Evolutionary conservation across 106 monocot species (phyloP).

Genomic region (Allium fistulosum): DNA sequence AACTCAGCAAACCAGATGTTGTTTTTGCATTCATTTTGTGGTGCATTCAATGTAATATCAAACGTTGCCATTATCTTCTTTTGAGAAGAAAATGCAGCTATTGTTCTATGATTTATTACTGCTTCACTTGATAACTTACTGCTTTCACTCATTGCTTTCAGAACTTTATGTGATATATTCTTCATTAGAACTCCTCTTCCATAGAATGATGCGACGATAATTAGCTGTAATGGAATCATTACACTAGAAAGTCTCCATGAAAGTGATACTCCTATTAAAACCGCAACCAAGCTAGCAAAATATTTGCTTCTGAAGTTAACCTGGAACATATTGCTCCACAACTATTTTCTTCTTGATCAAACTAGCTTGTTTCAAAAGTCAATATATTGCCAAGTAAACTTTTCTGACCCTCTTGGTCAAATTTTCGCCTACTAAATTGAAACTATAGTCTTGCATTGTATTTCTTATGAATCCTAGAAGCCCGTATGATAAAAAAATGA

Average conservation of each 20-base stretch:
- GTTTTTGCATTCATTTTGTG: neutral
- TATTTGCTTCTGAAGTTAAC: neutral
- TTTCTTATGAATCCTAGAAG: neutral
- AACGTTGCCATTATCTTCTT: conserved; percentile 4
- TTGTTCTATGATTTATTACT: neutral
- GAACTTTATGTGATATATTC: neutral
- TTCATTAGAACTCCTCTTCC: neutral
- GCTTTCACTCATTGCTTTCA: conserved; percentile 1
- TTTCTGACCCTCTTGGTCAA: conserved; percentile 6
- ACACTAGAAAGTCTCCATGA: conserved; percentile 7
- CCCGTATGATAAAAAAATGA: neutral
- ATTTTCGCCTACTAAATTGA: conserved; percentile 1
- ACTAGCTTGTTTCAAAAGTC: neutral
- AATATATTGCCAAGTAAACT: neutral
- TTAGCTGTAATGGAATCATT: conserved; percentile 2
- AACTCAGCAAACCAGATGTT: conserved; percentile 1
- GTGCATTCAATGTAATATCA: neutral
- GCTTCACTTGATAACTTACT: conserved; percentile 4
- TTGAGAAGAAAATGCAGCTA: conserved; percentile 11
- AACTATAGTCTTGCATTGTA: conserved; percentile 2
- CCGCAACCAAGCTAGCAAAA: neutral
- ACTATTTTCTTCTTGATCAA: conserved; percentile 6
- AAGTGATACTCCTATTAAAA: neutral
- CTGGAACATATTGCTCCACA: neutral
- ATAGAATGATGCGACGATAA: conserved; percentile 7